Conservation (phyloP, 495 filamentous ascomycete genomes). For the Saxophila tyrrhenica region DNA sequence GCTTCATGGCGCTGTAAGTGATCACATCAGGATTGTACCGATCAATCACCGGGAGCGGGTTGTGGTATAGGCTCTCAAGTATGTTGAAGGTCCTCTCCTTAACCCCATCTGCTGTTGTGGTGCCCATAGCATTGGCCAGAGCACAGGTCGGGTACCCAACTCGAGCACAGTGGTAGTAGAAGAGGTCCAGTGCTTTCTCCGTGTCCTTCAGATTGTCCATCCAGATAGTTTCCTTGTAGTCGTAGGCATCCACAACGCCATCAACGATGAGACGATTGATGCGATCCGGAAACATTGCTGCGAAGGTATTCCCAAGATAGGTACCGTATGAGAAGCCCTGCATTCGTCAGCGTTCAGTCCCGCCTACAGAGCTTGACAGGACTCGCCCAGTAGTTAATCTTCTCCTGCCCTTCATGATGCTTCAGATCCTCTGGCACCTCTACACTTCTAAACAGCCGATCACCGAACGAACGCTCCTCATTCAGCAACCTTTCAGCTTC, state of each 20-base stretch:
- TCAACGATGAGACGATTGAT: constrained; percentile 41
- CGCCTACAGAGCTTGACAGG: neutral
- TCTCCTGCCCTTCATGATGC: constrained; percentile 14
- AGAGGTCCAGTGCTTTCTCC: constrained; percentile 39
- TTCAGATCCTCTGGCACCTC: neutral
- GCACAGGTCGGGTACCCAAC: constrained; percentile 39
- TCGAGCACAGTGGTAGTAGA: constrained; percentile 42
- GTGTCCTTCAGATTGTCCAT: constrained; percentile 27
- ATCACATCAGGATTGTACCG: constrained; percentile 23
- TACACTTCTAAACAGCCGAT: neutral
- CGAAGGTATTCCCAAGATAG: constrained; percentile 15
- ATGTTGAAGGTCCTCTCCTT: constrained; percentile 32
- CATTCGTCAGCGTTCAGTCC: neutral
- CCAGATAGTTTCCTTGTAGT: constrained; percentile 31
- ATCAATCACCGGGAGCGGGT: constrained; percentile 38
- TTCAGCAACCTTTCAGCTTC: constrained; percentile 16
- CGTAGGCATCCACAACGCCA: constrained; percentile 38
- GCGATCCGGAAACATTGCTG: constrained; percentile 40
- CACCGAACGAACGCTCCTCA: neutral
- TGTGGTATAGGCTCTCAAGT: constrained; percentile 32
- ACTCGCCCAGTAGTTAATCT: constrained; percentile 24
- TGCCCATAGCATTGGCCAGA: constrained; percentile 30
- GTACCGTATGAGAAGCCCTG: constrained; percentile 20
- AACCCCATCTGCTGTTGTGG: constrained; percentile 32
- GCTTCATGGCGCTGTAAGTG: constrained; percentile 24